phyloP scores from a whole-genome alignment of 1,139 yeast genomes.

The Zygotorulaspora mrakii region DNA sequence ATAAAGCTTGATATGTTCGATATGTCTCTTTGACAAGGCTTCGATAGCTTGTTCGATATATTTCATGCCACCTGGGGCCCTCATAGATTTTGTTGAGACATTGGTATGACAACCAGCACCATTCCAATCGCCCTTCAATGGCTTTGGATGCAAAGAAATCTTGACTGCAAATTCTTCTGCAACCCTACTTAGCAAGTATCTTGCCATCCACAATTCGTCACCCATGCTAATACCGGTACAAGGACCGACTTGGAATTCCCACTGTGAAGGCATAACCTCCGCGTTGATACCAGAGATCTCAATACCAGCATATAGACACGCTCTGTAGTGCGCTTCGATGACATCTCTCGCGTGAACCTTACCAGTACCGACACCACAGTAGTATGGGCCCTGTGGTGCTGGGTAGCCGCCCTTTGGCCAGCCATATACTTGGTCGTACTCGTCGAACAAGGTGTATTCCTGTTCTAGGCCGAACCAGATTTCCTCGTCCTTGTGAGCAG shows the following conservation, averaged over 20 bases:
- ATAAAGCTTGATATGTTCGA: slow-evolving; percentile 90
- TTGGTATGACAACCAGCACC: slow-evolving; percentile 99
- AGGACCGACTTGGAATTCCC: slow-evolving; percentile 99
- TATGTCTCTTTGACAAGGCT: slow-evolving; percentile 92
- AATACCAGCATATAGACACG: slow-evolving; percentile 90
- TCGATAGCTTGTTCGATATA: slow-evolving; percentile 87
- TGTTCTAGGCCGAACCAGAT: slow-evolving; percentile 99
- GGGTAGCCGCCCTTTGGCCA: slow-evolving; percentile 99
- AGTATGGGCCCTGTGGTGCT: slow-evolving; percentile 99
- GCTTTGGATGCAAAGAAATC: slow-evolving; percentile 99
- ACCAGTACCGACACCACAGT: slow-evolving; percentile 99
- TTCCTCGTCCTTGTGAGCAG: slow-evolving; percentile 79
- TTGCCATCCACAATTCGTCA: slow-evolving; percentile 93
- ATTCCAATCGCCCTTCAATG: slow-evolving; percentile 98
- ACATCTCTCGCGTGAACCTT: slow-evolving; percentile 97
- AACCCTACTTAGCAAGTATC: slow-evolving; percentile 87
- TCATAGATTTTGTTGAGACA: slow-evolving; percentile 89
- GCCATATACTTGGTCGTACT: slow-evolving; percentile 85
- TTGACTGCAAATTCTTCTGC: slow-evolving; percentile 99
- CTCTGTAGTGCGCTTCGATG: slow-evolving; percentile 98
- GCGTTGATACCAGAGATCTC: slow-evolving; percentile 95
- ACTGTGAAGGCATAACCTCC: slow-evolving; percentile 99
- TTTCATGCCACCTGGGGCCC: slow-evolving; percentile 95
- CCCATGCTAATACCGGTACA: slow-evolving; percentile 95
- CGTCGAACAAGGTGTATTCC: slow-evolving; percentile 95